phyloP scores from a whole-genome alignment of 495 filamentous ascomycete species.

The Penicillium longicatenatum region DNA sequence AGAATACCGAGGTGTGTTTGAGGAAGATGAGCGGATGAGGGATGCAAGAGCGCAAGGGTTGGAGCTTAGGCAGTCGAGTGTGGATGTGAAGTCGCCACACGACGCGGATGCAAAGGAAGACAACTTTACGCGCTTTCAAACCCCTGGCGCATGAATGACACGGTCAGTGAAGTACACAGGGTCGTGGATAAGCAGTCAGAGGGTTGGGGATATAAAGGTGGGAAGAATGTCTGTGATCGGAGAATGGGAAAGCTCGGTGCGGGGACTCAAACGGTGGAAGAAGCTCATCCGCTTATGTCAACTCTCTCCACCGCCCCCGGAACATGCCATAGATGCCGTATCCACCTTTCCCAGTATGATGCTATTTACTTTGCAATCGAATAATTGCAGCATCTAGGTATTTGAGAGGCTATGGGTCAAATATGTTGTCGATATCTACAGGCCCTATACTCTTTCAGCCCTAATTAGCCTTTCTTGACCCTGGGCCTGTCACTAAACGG shows the following conservation, averaged over 20 bases:
- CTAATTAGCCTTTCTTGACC: conserved; percentile 6
- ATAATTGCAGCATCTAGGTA: neutral
- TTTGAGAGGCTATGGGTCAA: neutral
- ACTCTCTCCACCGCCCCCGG: conserved; percentile 10
- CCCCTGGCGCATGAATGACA: conserved; percentile 18
- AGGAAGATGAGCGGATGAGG: conserved; percentile 1
- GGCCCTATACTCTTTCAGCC: neutral
- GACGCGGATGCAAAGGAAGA: conserved; percentile 16
- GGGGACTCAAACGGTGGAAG: conserved; percentile 13
- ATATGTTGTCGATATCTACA: neutral
- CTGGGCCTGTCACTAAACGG: neutral
- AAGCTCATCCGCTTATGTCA: conserved; percentile 24
- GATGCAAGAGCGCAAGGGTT: conserved; percentile 2
- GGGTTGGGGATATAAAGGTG: conserved; percentile 11
- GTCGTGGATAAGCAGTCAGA: conserved; percentile 1
- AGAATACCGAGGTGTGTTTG: neutral
- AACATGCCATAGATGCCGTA: neutral
- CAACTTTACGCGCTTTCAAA: conserved; percentile 19
- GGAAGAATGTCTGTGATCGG: conserved; percentile 9
- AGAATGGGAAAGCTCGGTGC: conserved; percentile 13
- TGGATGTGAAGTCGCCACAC: conserved; percentile 20
- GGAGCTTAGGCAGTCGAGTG: conserved; percentile 6
- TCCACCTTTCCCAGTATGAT: neutral
- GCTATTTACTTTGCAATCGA: neutral
- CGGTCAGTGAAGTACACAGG: conserved; percentile 9